phyloP scores from a whole-genome alignment of 495 filamentous ascomycete genomes.

The Penicillium cataractarum region DNA sequence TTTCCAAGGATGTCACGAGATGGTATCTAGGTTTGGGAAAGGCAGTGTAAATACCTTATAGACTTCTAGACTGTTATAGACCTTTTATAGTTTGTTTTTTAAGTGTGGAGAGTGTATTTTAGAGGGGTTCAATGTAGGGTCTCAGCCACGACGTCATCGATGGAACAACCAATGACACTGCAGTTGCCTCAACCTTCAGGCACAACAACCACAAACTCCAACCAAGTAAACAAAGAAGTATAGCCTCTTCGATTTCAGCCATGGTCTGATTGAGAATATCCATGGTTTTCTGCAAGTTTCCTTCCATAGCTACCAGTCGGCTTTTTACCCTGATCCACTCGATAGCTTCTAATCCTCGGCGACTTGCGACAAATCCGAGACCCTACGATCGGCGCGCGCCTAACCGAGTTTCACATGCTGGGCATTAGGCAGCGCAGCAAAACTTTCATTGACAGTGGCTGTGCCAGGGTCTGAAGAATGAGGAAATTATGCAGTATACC shows the following conservation, averaged over 20 bases:
- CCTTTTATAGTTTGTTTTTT: too few relatives aligned
- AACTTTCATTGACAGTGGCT: not conserved
- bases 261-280: not conserved
- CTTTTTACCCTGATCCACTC: not conserved
- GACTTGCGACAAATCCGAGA: not conserved
- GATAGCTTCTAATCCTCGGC: not conserved
- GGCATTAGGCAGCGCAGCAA: conserved; percentile 7
- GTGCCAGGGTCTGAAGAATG: not conserved
- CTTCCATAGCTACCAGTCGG: not conserved
- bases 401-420: conserved; percentile 6
- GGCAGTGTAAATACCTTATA: not conserved
- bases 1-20: not conserved
- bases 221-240: not conserved
- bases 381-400: conserved; percentile 1
- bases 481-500: not conserved
- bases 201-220: not conserved
- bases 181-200: not conserved
- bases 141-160: not conserved
- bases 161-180: not conserved
- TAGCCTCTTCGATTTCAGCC: not conserved
- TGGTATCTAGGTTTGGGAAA: not conserved
- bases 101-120: not conserved
- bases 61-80: not conserved
- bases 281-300: not conserved
- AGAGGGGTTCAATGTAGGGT: not conserved